These are phyloP conservation scores for Phlyctochytrium arcticum DNA, from an alignment of 192 early-diverging fungal genomes.

Conservation along the genomic window DNA sequence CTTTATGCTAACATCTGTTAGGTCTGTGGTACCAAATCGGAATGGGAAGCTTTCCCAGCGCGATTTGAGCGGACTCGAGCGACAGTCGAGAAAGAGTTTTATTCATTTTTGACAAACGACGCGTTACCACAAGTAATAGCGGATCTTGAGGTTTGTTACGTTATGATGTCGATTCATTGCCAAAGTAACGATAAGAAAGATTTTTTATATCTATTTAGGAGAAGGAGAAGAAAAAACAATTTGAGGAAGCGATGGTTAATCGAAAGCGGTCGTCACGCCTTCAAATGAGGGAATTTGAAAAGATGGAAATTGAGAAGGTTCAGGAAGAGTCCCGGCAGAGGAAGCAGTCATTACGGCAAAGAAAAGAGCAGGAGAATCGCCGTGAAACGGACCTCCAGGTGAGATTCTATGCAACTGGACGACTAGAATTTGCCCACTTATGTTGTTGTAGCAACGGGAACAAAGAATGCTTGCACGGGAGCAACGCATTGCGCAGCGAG, in stretches of 20 bases:
- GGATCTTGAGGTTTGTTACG: constrained; percentile 32
- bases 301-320: constrained; percentile 40
- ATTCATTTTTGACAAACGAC: constrained; percentile 50
- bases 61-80: constrained; percentile 51
- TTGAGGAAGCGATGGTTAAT: constrained; percentile 51
- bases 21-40: constrained; percentile 51
- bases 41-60: constrained; percentile 65
- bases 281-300: constrained; percentile 54
- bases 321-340: constrained; percentile 25
- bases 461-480: constrained; percentile 30
- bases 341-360: background rate
- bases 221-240: constrained; percentile 51
- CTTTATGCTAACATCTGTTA: background rate
- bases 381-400: background rate
- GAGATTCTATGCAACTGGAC: background rate
- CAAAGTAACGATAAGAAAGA: background rate
- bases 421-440: background rate
- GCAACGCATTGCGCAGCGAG: constrained; percentile 14
- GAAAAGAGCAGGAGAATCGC: background rate
- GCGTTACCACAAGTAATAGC: constrained; percentile 55
- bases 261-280: constrained; percentile 64
- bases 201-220: constrained; percentile 29
- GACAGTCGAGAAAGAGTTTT: constrained; percentile 53
- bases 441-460: background rate
- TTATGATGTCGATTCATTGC: background rate